Evolutionary conservation across 352 stramenopile genomes (phyloP), one percentile per base, ranked within the genome.

Genomic region (Thalassiosira oceanica): DNA sequence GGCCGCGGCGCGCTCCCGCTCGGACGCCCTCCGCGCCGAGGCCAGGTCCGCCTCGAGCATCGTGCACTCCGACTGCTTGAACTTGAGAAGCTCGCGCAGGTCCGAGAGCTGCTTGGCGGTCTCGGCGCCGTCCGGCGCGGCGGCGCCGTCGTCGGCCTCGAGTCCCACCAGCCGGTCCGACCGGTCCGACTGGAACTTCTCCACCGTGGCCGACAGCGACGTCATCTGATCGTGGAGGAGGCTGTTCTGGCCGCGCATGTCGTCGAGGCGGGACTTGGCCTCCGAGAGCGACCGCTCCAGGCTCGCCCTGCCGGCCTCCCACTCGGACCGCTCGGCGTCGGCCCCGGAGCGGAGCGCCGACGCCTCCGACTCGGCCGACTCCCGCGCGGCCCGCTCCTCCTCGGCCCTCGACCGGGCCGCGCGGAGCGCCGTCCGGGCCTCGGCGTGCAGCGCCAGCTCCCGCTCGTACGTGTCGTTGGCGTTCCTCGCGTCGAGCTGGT

Each of bases 21-120:
- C 85, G 8, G 68, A 52, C 15, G 68, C 55, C 11, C 82, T 71
- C 27, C 78, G 78, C 24, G 70, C 63, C 23, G 82, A 75, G 44
- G 89, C 80, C 3, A 92, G 48, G 43, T 91, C 71, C n/a, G 63
- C 71, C 45, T 91, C 64, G n/a, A 87, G 66, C 53, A 88, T 74
- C 29, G 87, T 68, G 31, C 83, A 85, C 29, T 92, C 85, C 10
- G 81, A 79, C 49, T 84, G 73, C 36, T 90, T 71, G 68, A 86
- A 91, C 20, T 67, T 74, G 27, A 92, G 65, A 2, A 91, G 39
- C 62, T 92, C 76, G 11, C 85, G 70, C 26, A 88, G 56, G 61
- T 92, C 85, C 27, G 61, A 67, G 24, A 90, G 29, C 41, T 76
- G 55, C 39, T 86, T 87, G 28, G 72, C 35, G 1, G 10, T 28